Base-by-base conservation (phyloP, 1,284 basidiomycete species). In the Athelia psychrophila region DNA sequence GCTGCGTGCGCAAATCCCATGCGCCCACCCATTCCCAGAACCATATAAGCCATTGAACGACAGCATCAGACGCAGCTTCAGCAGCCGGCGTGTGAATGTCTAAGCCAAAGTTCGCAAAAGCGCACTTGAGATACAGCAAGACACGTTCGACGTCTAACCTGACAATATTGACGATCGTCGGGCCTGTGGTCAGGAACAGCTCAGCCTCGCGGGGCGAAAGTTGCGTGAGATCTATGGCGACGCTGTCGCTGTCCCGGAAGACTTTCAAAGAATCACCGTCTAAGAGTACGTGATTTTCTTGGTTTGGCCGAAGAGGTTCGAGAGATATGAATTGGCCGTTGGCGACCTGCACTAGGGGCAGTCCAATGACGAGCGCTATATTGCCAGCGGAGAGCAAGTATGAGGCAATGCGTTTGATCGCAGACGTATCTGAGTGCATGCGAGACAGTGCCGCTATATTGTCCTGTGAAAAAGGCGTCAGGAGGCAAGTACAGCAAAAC, bases 11-110 rank as follows among this genome's bases (percentile, higher is more conserved):
- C 24, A 25, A 38, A 3, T 40, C 16, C 62, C 64, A 64, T 1
- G 19, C 40, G 13, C 47, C 55, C 47, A 70, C 46, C 73, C 73
- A 75, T 3, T 51, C 38, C 73, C 72, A 75, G 50, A 74, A 73
- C 3, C 48, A 48, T 0, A 62, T 60, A n/a, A 73, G 50, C 69
- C 69, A 71, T 16, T 48, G 45, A 15, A 70, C 51, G 12, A 60
- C 51, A 5, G 22, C 51, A 2, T 56, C 51, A 36, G 62, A 53
- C 4, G 53, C 50, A 24, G 48, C 52, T 33, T 48, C 50, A n/a
- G 53, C 44, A 8, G 63, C 54, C 6, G 59, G 51, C 6, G 8
- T 18, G 24, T 62, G 47, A 19, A 64, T 53, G 27, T 56, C 58
- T 15, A 64, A 51, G 9, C 54, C 59, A 25, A 57, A 58, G 0